Evolutionary conservation across 495 filamentous ascomycete genomes (phyloP).

Genomic region (Talaromyces proteolyticus): DNA sequence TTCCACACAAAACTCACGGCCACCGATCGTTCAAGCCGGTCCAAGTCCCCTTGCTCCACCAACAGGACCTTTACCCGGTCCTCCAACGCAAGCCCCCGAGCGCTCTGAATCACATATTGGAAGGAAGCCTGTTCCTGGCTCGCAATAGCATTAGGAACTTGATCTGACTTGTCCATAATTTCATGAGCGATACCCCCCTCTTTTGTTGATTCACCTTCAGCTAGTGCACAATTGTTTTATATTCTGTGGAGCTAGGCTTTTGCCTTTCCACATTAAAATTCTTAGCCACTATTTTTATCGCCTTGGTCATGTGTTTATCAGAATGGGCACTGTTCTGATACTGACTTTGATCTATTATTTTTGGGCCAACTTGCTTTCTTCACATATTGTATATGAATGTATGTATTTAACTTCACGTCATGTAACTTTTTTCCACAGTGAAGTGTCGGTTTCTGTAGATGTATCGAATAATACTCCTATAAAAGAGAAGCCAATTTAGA

Average conservation of each 20-base stretch:
- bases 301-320: not conserved
- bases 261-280: not conserved
- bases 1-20: too few species aligned
- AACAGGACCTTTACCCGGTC: slow-evolving; percentile 24
- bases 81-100: slow-evolving; percentile 14
- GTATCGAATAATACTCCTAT: too few species aligned
- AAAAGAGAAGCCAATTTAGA: too few species aligned
- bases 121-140: slow-evolving; percentile 32
- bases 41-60: slow-evolving; percentile 49
- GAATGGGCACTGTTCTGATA: not conserved
- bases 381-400: not conserved
- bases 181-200: not conserved
- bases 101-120: slow-evolving; percentile 7
- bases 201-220: too few species aligned
- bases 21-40: slow-evolving; percentile 41
- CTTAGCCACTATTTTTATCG: not conserved
- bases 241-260: too few species aligned
- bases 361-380: not conserved
- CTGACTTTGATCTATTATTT: not conserved
- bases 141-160: slow-evolving; percentile 23
- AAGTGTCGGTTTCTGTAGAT: not conserved
- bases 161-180: not conserved
- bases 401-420: not conserved
- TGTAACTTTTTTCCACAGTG: too few species aligned
- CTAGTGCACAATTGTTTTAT: too few species aligned